Percentiles rank a stretch among this genome's conserved stretches.
These are phyloP conservation scores for Candida piceae DNA, from an alignment of 805 yeast genomes.

Conservation along the genomic window DNA sequence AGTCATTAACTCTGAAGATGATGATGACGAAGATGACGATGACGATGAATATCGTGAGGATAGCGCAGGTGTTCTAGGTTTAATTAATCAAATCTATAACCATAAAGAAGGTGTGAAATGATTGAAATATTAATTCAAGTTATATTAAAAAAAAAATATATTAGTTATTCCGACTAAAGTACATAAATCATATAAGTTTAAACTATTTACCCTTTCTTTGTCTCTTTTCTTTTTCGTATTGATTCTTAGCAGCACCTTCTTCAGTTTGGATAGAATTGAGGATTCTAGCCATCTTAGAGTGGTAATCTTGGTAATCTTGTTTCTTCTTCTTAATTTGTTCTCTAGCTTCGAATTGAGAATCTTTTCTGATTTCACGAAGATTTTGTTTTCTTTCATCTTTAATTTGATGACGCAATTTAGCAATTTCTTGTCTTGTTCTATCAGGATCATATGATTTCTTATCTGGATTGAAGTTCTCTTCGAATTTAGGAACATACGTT, in stretches of 20 bases:
- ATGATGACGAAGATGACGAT: slow-evolving; percentile 30
- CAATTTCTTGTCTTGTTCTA: slow-evolving; percentile 72
- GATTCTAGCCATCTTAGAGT: slow-evolving; percentile 82
- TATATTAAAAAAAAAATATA: neutral
- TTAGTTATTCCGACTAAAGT: too few relatives aligned
- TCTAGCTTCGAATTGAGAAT: slow-evolving; percentile 79
- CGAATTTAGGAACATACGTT: slow-evolving; percentile 84
- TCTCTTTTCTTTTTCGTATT: slow-evolving; percentile 81
- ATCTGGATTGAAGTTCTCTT: slow-evolving; percentile 94
- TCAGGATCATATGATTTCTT: slow-evolving; percentile 87
- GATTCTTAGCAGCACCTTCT: slow-evolving; percentile 93
- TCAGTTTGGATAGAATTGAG: slow-evolving; percentile 84
- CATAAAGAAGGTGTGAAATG: slow-evolving; percentile 30
- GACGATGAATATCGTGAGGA: slow-evolving; percentile 15
- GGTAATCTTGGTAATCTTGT: slow-evolving; percentile 70
- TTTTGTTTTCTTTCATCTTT: slow-evolving; percentile 90
- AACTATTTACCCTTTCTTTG: slow-evolving; percentile 45
- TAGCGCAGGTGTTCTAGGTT: slow-evolving; percentile 50
- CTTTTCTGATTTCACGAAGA: slow-evolving; percentile 85
- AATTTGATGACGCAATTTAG: slow-evolving; percentile 75
- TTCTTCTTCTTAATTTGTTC: slow-evolving; percentile 79
- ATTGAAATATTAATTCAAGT: neutral
- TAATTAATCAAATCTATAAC: slow-evolving; percentile 75
- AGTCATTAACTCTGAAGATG: slow-evolving; percentile 14
- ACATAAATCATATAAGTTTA: too few relatives aligned